These are phyloP conservation scores for Vigna unguiculata DNA, from an alignment of 306 rosid species.

Conservation along the genomic window DNA sequence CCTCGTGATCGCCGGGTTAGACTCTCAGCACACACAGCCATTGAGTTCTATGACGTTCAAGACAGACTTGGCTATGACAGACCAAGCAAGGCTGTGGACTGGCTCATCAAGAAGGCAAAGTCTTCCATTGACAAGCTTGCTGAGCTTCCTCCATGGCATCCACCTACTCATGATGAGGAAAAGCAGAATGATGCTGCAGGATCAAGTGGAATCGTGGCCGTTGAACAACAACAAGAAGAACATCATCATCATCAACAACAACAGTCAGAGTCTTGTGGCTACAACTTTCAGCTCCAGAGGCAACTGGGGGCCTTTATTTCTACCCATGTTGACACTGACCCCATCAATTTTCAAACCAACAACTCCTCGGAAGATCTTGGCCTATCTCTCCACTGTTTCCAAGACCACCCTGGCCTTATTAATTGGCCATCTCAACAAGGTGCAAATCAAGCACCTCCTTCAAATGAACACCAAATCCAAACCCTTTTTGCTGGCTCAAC, in stretches of 20 bases:
- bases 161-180: slow-evolving; percentile 32
- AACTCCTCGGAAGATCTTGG: slow-evolving; percentile 67
- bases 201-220: slow-evolving; percentile 38
- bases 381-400: slow-evolving; percentile 76
- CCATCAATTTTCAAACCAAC: slow-evolving; percentile 58
- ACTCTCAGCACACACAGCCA: slow-evolving; percentile 84
- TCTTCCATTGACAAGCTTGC: slow-evolving; percentile 76
- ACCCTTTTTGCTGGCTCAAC: slow-evolving; percentile 47
- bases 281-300: slow-evolving; percentile 57
- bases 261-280: slow-evolving; percentile 55
- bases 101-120: slow-evolving; percentile 87
- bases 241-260: slow-evolving; percentile 1
- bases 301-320: slow-evolving; percentile 52
- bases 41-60: slow-evolving; percentile 88
- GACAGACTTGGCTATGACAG: slow-evolving; percentile 87
- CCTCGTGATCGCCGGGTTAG: slow-evolving; percentile 79
- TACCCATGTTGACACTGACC: slow-evolving; percentile 43
- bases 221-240: slow-evolving; percentile 44
- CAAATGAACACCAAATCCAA: slow-evolving; percentile 45
- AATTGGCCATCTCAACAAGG: slow-evolving; percentile 49
- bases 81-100: slow-evolving; percentile 88
- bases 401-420: slow-evolving; percentile 50
- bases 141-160: slow-evolving; percentile 75
- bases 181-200: slow-evolving; percentile 43
- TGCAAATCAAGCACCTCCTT: slow-evolving; percentile 42